Percentiles rank a stretch among this genome's conserved stretches.
These are phyloP conservation scores for Tulasnella sp. DNA, from an alignment of 768 basidiomycete genomes.

Conservation along the genomic window DNA sequence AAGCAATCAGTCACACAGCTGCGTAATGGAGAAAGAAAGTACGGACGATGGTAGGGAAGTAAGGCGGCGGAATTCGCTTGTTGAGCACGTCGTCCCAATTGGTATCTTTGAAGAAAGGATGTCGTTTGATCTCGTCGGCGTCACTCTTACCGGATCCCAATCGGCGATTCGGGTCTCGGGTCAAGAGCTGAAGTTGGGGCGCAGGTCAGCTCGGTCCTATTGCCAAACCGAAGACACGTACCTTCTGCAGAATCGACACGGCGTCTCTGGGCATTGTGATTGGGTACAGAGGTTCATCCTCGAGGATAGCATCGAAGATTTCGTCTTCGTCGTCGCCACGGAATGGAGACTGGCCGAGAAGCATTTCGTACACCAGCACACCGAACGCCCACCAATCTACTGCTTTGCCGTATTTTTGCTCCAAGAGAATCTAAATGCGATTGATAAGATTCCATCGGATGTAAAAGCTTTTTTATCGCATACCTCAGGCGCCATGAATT, in stretches of 20 bases:
- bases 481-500: constrained; percentile 99
- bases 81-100: constrained; percentile 95
- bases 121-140: constrained; percentile 94
- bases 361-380: constrained; percentile 97
- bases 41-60: constrained; percentile 91
- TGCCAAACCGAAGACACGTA: constrained; percentile 36
- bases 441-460: neutral
- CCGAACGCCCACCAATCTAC: constrained; percentile 99
- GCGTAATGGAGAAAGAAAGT: constrained; percentile 30
- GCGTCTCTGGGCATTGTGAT: constrained; percentile 99
- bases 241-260: constrained; percentile 92
- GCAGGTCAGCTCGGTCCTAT: neutral
- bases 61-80: constrained; percentile 95
- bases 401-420: constrained; percentile 96
- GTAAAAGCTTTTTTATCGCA: constrained; percentile 29
- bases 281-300: constrained; percentile 97
- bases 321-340: constrained; percentile 99
- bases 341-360: constrained; percentile 98
- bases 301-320: constrained; percentile 98
- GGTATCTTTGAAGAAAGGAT: constrained; percentile 98
- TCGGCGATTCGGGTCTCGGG: constrained; percentile 84
- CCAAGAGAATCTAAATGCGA: constrained; percentile 78
- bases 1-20: constrained; percentile 25
- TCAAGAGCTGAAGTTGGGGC: constrained; percentile 63
- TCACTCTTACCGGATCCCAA: constrained; percentile 89